Percentiles rank a stretch among this genome's conserved stretches.
phyloP scores from a whole-genome alignment of 306 rosid species.

The Spatholobus suberectus region DNA sequence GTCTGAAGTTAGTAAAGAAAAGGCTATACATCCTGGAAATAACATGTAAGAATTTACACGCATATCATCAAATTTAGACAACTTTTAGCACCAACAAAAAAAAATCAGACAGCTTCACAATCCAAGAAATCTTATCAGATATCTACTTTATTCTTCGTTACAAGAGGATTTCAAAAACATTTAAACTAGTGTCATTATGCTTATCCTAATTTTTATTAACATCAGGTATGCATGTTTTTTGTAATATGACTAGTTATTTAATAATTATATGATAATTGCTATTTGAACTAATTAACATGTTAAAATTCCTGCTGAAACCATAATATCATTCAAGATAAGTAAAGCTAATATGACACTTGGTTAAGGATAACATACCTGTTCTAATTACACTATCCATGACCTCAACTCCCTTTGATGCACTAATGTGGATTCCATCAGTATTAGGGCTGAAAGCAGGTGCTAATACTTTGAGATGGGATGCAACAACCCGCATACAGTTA shows the following conservation, averaged over 20 bases:
- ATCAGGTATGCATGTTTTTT: background rate
- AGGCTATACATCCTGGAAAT: background rate
- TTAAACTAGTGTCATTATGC: background rate
- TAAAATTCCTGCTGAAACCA: background rate
- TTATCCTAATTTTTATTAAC: background rate
- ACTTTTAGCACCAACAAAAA: background rate
- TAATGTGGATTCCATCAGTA: conserved; percentile 95
- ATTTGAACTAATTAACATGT: background rate
- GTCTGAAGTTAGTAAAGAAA: background rate
- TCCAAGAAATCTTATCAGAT: background rate
- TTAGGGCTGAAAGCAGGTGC: conserved; percentile 87
- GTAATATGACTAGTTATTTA: background rate
- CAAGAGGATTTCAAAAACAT: background rate
- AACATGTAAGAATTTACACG: background rate
- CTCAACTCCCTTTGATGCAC: conserved; percentile 62
- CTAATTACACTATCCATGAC: conserved; percentile 61
- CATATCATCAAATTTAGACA: background rate
- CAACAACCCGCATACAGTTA: conserved; percentile 69
- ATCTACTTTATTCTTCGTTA: conserved; percentile 37
- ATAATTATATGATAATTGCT: background rate
- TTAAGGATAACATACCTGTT: conserved; percentile 63
- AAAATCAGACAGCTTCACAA: conserved; percentile 3
- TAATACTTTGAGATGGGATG: conserved; percentile 63
- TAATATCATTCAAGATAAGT: background rate
- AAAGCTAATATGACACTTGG: conserved; percentile 1